Evolutionary conservation across 2,329 filamentous ascomycete species (phyloP), one percentile per base, ranked within the genome.

Genomic region (Bipolaris cookei): DNA sequence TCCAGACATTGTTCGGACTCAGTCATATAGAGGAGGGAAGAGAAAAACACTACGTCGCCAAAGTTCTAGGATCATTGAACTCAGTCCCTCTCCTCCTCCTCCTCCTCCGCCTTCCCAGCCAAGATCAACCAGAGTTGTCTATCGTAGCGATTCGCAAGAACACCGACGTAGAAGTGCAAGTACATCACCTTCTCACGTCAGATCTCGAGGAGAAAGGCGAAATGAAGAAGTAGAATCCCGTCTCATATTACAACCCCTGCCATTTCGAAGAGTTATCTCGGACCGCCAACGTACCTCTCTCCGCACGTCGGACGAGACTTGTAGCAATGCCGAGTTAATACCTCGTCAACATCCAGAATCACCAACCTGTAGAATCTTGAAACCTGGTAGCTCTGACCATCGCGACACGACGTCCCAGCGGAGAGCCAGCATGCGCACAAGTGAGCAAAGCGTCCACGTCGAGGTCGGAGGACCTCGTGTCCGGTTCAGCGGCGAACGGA

Each of bases 401-500:
- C 62, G 54, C 14, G 64, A 72, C 25, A 68, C 64, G 3, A 43
- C 58, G 0, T 59, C 63, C 41, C 59, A 59, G 1, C 59, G 62
- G n/a, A 58, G 56, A n/a, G 56, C 49, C 16, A 56, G 39, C 13
- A 56, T 67, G 56, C 62, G 62, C 20, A 59, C 63, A 5, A 74
- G 67, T 34, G 59, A 65, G 4, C 68, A 72, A 20, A 72, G 70
- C 51, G 71, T 62, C 20, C 53, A 56, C 14, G 72, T 71, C n/a
- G 70, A 75, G 57, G 52, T 72, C 2, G 72, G 67, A 20, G 66
- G 66, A 1, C 65, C 66, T 16, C 64, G 64, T 39, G 74, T 76
- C 14, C 71, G 69, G 16, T 76, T 75, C 42, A 61, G 53, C 25
- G 25, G 62, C n/a, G 59, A 67, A 18, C 39, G 53, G 34, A 47